Percentiles rank a stretch among this genome's conserved stretches.
phyloP scores from a whole-genome alignment of 495 filamentous ascomycete genomes.

The Podospora pseudocomata region DNA sequence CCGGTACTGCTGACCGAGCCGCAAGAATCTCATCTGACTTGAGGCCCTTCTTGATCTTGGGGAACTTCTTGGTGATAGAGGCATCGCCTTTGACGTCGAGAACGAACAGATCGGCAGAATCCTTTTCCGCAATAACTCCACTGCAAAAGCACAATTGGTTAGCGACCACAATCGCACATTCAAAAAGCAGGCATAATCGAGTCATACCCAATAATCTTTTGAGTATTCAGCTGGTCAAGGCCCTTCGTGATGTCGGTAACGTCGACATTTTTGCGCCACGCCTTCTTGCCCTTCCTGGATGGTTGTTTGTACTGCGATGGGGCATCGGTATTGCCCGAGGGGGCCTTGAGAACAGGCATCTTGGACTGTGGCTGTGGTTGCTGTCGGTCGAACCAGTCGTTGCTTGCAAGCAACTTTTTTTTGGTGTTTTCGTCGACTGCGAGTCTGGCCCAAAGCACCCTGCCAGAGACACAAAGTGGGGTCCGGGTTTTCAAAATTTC shows the following conservation, averaged over 20 bases:
- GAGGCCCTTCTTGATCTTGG: constrained; percentile 64
- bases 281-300: constrained; percentile 95
- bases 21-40: constrained; percentile 90
- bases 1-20: constrained; percentile 72
- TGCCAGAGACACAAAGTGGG: not conserved
- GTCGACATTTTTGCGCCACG: constrained; percentile 97
- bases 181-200: not conserved
- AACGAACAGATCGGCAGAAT: constrained; percentile 73
- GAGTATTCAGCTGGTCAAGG: constrained; percentile 76
- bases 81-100: constrained; percentile 54
- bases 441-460: not conserved
- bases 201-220: constrained; percentile 79
- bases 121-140: constrained; percentile 75
- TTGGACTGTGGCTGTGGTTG: constrained; percentile 6
- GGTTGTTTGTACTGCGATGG: constrained; percentile 68
- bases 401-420: not conserved
- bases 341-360: constrained; percentile 31
- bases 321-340: constrained; percentile 37
- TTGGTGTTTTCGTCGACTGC: not conserved
- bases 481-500: constrained; percentile 3
- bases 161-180: not conserved
- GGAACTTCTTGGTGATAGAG: constrained; percentile 43
- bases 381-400: not conserved
- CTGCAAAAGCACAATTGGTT: constrained; percentile 40
- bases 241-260: constrained; percentile 79